Percentiles rank a stretch among this genome's conserved stretches.
Evolutionary conservation across 371 early-diverging fungal species (phyloP).

Genomic region (Mycotypha africana): DNA sequence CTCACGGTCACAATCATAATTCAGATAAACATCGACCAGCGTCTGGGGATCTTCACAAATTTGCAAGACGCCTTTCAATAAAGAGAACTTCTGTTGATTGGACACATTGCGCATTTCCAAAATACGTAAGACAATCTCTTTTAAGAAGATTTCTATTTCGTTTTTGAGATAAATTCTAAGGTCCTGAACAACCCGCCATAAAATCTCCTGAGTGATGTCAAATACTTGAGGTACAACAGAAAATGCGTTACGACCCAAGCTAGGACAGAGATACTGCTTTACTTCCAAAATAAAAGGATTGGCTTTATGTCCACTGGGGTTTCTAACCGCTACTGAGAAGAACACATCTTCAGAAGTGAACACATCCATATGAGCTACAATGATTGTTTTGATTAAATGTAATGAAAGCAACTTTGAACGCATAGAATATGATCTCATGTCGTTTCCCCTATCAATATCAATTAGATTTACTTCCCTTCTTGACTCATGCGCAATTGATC

Average conservation of each 20-base stretch:
- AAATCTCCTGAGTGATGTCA: conserved; percentile 77
- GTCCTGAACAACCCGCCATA: conserved; percentile 68
- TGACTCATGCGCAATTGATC: no score
- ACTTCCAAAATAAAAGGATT: conserved; percentile 74
- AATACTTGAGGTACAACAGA: conserved; percentile 76
- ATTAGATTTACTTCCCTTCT: not conserved
- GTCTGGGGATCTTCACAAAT: conserved; percentile 77
- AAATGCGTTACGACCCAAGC: conserved; percentile 73
- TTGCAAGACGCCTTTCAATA: conserved; percentile 40
- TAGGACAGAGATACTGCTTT: conserved; percentile 80
- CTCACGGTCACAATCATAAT: conserved; percentile 86
- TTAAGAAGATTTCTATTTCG: conserved; percentile 73
- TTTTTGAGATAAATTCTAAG: conserved; percentile 69
- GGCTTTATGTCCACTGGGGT: conserved; percentile 15
- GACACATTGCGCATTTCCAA: conserved; percentile 61
- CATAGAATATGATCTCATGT: conserved; percentile 53
- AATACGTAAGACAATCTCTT: conserved; percentile 67
- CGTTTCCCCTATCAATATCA: conserved; percentile 29
- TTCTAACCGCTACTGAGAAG: conserved; percentile 21
- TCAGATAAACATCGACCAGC: conserved; percentile 92
- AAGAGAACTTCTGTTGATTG: conserved; percentile 43
- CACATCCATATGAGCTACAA: conserved; percentile 53
- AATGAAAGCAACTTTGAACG: conserved; percentile 61
- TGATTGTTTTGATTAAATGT: conserved; percentile 52
- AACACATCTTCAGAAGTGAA: conserved; percentile 42